A percentile compares a stretch with the other conserved stretches of the same genome.
phyloP scores from a whole-genome alignment of 2,329 filamentous ascomycete species.

The Apiospora malaysiana region DNA sequence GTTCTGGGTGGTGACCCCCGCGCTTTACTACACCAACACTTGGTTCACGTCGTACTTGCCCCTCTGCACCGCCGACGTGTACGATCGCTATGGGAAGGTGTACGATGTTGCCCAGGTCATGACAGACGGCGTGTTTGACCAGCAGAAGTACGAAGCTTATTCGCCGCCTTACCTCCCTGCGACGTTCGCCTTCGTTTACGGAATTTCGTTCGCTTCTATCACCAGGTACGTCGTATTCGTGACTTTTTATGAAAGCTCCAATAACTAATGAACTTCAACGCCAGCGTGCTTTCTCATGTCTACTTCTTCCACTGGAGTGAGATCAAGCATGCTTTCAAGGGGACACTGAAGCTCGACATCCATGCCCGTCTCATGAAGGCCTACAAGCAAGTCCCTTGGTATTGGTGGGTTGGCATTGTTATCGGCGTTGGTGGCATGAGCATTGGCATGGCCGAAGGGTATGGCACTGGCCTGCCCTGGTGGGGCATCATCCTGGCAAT shows the following conservation, averaged over 20 bases:
- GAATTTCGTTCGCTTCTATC: conserved; percentile 59
- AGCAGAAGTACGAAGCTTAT: conserved; percentile 57
- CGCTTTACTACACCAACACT: conserved; percentile 54
- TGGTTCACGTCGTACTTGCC: conserved; percentile 61
- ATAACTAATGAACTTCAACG: neutral
- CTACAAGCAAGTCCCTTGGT: conserved; percentile 57
- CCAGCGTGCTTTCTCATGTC: conserved; percentile 46
- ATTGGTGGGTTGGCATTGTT: conserved; percentile 57
- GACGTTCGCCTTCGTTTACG: conserved; percentile 53
- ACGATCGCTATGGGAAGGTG: conserved; percentile 58
- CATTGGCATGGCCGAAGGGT: conserved; percentile 41
- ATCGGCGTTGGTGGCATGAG: conserved; percentile 46
- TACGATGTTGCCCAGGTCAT: conserved; percentile 62
- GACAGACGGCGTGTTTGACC: conserved; percentile 53
- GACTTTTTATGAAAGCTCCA: too few species aligned
- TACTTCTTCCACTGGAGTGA: conserved; percentile 48
- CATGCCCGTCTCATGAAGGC: conserved; percentile 59
- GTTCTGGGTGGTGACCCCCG: conserved; percentile 52
- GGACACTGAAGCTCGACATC: conserved; percentile 44
- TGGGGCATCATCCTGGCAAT: conserved; percentile 52
- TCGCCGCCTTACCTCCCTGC: conserved; percentile 60
- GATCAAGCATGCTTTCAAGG: conserved; percentile 38
- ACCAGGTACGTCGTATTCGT: conserved; percentile 41
- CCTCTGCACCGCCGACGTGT: conserved; percentile 58
- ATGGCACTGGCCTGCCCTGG: conserved; percentile 50